A percentile compares a stretch with the other conserved stretches of the same genome.
These are phyloP conservation scores for Apodospora peruviana DNA, from an alignment of 495 filamentous ascomycete genomes.

Conservation along the genomic window DNA sequence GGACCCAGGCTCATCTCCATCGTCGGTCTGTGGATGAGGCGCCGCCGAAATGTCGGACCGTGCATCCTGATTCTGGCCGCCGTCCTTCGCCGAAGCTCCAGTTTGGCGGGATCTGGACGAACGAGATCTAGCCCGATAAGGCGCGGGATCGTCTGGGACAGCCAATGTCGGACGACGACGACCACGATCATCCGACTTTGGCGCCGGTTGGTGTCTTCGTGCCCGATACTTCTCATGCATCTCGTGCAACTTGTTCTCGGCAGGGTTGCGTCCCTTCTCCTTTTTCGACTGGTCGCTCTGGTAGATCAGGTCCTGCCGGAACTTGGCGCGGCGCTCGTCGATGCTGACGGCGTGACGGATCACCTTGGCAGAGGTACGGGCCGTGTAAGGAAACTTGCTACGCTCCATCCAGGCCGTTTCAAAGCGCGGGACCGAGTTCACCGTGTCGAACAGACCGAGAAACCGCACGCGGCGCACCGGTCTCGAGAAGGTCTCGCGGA, in stretches of 20 bases:
- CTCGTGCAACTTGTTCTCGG: constrained; percentile 36
- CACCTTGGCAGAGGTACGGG: constrained; percentile 64
- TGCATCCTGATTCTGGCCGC: constrained; percentile 18
- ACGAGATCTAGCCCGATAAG: constrained; percentile 43
- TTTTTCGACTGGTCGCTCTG: constrained; percentile 37
- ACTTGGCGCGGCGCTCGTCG: constrained; percentile 70
- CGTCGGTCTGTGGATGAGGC: constrained; percentile 21
- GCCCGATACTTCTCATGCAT: constrained; percentile 35
- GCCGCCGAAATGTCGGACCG: constrained; percentile 20
- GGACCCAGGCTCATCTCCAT: constrained; percentile 30
- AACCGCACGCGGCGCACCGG: constrained; percentile 69
- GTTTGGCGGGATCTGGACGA: constrained; percentile 21
- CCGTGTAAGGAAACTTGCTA: constrained; percentile 77
- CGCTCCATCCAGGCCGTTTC: constrained; percentile 84
- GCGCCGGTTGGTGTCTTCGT: neutral
- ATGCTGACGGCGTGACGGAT: constrained; percentile 72
- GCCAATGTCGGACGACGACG: constrained; percentile 9
- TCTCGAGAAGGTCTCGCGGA: constrained; percentile 78
- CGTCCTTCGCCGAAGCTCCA: constrained; percentile 6
- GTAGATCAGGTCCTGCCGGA: constrained; percentile 67
- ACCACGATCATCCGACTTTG: constrained; percentile 7
- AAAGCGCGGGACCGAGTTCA: constrained; percentile 78
- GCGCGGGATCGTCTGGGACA: constrained; percentile 16
- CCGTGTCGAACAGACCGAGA: constrained; percentile 67
- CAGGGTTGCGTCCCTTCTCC: constrained; percentile 22